Percentiles rank a stretch among this genome's conserved stretches.
phyloP scores from a whole-genome alignment of 2,329 filamentous ascomycete genomes.

The Fusarium sp. region DNA sequence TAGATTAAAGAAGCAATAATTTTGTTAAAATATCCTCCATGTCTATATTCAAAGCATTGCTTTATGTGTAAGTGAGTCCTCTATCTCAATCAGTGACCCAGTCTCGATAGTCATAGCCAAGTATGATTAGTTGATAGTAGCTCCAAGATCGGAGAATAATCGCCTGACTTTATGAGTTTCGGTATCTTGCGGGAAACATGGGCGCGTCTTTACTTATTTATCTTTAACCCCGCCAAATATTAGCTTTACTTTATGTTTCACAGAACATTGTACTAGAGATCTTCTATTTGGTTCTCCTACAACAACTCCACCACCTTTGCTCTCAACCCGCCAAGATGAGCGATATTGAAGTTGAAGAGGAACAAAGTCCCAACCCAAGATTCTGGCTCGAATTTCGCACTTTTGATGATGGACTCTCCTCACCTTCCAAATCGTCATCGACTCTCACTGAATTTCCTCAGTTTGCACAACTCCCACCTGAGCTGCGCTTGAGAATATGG shows the following conservation, averaged over 20 bases:
- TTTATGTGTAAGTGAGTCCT: not conserved
- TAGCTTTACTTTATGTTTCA: not conserved
- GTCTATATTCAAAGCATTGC: not conserved
- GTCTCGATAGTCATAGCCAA: constrained; percentile 9
- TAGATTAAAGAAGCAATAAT: not conserved
- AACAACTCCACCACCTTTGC: constrained; percentile 1
- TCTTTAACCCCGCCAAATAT: constrained; percentile 18
- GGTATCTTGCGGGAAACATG: constrained; percentile 21
- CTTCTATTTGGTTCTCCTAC: not conserved
- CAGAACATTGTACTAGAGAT: not conserved
- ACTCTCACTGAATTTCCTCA: constrained; percentile 47
- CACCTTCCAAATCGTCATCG: constrained; percentile 13
- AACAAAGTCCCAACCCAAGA: constrained; percentile 44
- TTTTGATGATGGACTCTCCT: constrained; percentile 54
- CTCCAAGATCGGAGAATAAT: constrained; percentile 30
- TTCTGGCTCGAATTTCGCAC: constrained; percentile 61
- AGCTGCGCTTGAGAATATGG: constrained; percentile 63
- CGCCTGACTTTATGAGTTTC: constrained; percentile 32
- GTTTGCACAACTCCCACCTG: constrained; percentile 57
- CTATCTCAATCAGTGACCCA: not conserved
- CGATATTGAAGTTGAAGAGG: constrained; percentile 36
- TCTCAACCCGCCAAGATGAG: constrained; percentile 32
- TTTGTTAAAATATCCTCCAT: not conserved
- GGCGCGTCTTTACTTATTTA: constrained; percentile 25
- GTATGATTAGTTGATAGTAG: constrained; percentile 25